Evolutionary conservation across 116 monocot species (phyloP), one percentile per base, ranked within the genome.

Genomic region (Trichopus zeylanicus): DNA sequence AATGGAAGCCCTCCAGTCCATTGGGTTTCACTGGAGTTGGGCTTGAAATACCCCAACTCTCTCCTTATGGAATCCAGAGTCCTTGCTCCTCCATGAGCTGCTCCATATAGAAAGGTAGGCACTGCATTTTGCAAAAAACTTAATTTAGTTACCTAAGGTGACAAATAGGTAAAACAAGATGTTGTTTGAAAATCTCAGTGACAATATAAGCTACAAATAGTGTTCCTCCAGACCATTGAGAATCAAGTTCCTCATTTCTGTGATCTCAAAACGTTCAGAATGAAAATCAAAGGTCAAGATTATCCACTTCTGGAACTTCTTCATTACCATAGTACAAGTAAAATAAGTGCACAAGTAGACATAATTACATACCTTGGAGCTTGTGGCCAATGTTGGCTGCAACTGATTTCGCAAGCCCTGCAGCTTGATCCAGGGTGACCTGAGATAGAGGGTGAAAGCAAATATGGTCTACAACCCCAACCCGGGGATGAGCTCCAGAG

Each of bases 391-490:
- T 74, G 29, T 83, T 77, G 29, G 66, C 38, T 7, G 86, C 89
- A 3, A 80, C 70, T 24, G 70, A 70, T 26, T 55, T 83, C 9
- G 85, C 78, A 15, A 94, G 58, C 10, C 34, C 55, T 23, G 94
- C 73, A 52, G 67, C 69, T 37, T 81, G 72, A 20, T 81, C 78
- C 4, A 94, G 60, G 0, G 73, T 68, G 3, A 69, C 61, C 20
- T 70, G 35, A 9, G 70, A 70, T 25, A 89, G 39, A 10, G 86
- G 94, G 28, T 89, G 83, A 55, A 94, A 94, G 78, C 79, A 82
- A 19, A 94, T 80, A 55, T 94, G 89, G 35, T 94, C 94, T 5
- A 94, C 80, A 9, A 89, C 86, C 28, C 86, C 94, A 42, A 94
- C 70, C 16, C 94, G 72, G 10, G 94, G 89, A 20, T 94, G 89